Percentiles rank a stretch among this genome's conserved stretches.
phyloP scores from a whole-genome alignment of 2,329 filamentous ascomycete genomes.

The Calonectria multiphialidica region DNA sequence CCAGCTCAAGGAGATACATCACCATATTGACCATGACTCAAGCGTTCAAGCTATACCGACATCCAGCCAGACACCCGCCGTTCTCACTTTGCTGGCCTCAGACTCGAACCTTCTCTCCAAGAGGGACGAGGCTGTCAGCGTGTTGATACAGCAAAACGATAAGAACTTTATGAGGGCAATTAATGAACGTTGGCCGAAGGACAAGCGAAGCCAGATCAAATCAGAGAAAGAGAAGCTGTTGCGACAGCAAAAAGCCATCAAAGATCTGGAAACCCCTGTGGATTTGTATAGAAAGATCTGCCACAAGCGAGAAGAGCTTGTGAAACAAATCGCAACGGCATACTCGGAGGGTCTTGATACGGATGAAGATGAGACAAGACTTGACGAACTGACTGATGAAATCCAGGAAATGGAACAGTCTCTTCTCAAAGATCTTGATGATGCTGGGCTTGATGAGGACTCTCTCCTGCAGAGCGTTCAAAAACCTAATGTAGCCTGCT shows the following conservation, averaged over 20 bases:
- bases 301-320: conserved; percentile 58
- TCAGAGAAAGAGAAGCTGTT: conserved; percentile 61
- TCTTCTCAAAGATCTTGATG: conserved; percentile 55
- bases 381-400: conserved; percentile 61
- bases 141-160: conserved; percentile 60
- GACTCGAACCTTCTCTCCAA: conserved; percentile 49
- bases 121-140: conserved; percentile 54
- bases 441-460: conserved; percentile 60
- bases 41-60: conserved; percentile 9
- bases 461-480: conserved; percentile 49
- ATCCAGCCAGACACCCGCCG: conserved; percentile 42
- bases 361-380: conserved; percentile 61
- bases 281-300: conserved; percentile 56
- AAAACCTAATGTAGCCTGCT: conserved; percentile 12
- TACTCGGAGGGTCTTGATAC: conserved; percentile 65
- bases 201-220: conserved; percentile 61
- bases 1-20: neutral
- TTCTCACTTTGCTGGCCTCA: conserved; percentile 46
- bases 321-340: conserved; percentile 60
- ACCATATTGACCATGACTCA: conserved; percentile 11
- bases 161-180: conserved; percentile 62
- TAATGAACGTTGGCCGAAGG: conserved; percentile 58
- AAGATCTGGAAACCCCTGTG: conserved; percentile 55
- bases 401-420: conserved; percentile 58
- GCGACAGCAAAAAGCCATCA: conserved; percentile 59